Base-by-base conservation (phyloP, 2,329 filamentous ascomycete species). In the Penicillium capsulatum region DNA sequence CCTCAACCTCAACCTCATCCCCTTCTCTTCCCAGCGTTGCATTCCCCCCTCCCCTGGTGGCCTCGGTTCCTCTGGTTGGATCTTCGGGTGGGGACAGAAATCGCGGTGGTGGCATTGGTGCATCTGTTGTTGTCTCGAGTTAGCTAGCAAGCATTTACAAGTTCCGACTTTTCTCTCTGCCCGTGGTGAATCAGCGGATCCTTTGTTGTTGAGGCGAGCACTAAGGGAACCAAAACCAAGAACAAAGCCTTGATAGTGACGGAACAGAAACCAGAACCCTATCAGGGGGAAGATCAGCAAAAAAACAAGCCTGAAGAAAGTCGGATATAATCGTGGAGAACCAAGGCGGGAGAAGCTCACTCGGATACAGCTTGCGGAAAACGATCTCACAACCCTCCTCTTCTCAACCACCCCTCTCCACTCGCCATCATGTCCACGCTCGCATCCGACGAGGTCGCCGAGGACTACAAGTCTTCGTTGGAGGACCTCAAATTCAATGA, bases 401-500 rank as follows among this genome's bases (percentile, higher is more conserved):
- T 35, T 3, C 31, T 17, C 15, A 16, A 19, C 13, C 14, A 17
- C 16, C n/a, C 17, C 30, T 15, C 17, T 17, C 24, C 26, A 32
- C 17, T 45, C 64, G 64, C 69, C 72, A 74, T 68, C 71, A 84
- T 84, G 80, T 72, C 75, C 51, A 73, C 73, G 51, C 63, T 71
- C 51, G 68, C 72, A 41, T 82, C 85, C 50, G 88, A 86, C 64
- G 89, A 94, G 69, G 87, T 98, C 56, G 90, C 90, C 48, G 85
- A 91, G 67, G 92, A 97, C 70, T 98, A 95, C 71, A 86, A 85
- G 64, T 86, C 88, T 61, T 92, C 90, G 38, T 74, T 98, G 63
- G 86, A 94, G 70, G 91, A 96, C 67, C 76, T 98, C 59, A 86
- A 85, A 51, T 79, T 83, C 63, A 96, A 96, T 70, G 87, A 88